A percentile compares a stretch with the other conserved stretches of the same genome.
Conservation (phyloP, 352 stramenopile genomes). For the Albugo candida region DNA sequence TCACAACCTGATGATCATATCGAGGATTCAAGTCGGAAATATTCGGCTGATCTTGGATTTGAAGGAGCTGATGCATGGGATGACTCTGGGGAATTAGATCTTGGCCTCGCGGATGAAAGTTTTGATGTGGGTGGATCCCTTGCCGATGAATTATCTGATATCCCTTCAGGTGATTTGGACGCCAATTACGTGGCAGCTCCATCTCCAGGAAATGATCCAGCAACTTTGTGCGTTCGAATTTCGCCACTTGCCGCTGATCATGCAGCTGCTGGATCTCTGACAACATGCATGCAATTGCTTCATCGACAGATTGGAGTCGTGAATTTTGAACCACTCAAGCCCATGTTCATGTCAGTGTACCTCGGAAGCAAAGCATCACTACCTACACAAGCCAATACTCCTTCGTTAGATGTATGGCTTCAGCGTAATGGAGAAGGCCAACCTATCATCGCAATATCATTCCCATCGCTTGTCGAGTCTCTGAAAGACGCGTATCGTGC, state of each 20-base stretch:
- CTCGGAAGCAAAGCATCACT: slow-evolving; percentile 59
- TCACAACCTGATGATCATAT: slow-evolving; percentile 8
- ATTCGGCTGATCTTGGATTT: slow-evolving; percentile 49
- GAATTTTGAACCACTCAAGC: slow-evolving; percentile 92
- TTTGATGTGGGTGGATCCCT: slow-evolving; percentile 6
- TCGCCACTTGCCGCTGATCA: slow-evolving; percentile 96
- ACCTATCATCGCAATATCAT: slow-evolving; percentile 77
- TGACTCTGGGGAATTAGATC: slow-evolving; percentile 48
- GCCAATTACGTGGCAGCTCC: slow-evolving; percentile 82
- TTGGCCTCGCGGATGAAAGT: slow-evolving; percentile 60
- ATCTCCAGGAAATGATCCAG: slow-evolving; percentile 70
- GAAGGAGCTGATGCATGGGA: slow-evolving; percentile 59
- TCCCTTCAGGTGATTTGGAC: slow-evolving; percentile 13
- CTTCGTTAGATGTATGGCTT: slow-evolving; percentile 55
- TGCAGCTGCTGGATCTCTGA: slow-evolving; percentile 88
- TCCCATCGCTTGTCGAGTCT: slow-evolving; percentile 80
- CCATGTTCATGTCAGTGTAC: slow-evolving; percentile 73
- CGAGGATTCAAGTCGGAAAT: slow-evolving; percentile 38
- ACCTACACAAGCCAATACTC: slow-evolving; percentile 63
- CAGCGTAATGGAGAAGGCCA: slow-evolving; percentile 77
- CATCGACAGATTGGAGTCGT: slow-evolving; percentile 97
- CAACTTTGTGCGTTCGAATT: slow-evolving; percentile 88
- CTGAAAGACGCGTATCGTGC: slow-evolving; percentile 91
- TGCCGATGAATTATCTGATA: slow-evolving; percentile 41
- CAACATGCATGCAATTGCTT: slow-evolving; percentile 94